Conservation (phyloP, 192 early-diverging fungal species). For the Glomus cerebriforme region DNA sequence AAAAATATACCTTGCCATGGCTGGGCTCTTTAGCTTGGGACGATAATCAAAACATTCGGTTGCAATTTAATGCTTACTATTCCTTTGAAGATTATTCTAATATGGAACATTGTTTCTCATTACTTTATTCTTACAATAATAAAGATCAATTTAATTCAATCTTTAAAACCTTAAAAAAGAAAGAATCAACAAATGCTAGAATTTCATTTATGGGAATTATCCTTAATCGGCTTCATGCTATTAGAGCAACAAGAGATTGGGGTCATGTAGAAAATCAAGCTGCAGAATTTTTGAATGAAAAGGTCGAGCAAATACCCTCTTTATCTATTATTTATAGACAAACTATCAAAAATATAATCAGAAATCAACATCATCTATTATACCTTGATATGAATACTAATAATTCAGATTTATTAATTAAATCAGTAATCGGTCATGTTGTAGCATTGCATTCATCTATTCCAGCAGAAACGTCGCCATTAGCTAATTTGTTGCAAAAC, state of each 20-base stretch:
- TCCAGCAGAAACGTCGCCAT: constrained; percentile 19
- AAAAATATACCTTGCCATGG: constrained; percentile 25
- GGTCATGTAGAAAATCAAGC: constrained; percentile 6
- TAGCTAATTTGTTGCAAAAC: constrained; percentile 13
- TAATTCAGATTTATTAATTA: constrained; percentile 6
- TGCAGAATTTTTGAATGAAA: constrained; percentile 5
- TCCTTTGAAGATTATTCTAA: not conserved
- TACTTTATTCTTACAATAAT: not conserved
- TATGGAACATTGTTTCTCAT: not conserved
- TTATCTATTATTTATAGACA: constrained; percentile 1
- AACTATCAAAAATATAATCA: not conserved
- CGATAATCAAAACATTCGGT: not conserved
- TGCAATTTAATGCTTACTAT: constrained; percentile 31
- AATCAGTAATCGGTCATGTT: constrained; percentile 19
- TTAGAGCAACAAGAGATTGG: constrained; percentile 20
- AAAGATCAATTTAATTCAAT: not conserved
- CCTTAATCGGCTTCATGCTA: constrained; percentile 2
- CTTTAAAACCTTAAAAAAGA: not conserved
- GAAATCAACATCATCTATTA: not conserved
- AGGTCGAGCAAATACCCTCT: not conserved
- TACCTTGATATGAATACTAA: not conserved
- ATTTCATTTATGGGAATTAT: constrained; percentile 27
- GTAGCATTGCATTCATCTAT: constrained; percentile 21
- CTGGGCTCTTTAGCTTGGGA: constrained; percentile 17
- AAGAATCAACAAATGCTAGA: not conserved